phyloP scores from a whole-genome alignment of 345 rosid species.

The Lumnitzera racemosa region DNA sequence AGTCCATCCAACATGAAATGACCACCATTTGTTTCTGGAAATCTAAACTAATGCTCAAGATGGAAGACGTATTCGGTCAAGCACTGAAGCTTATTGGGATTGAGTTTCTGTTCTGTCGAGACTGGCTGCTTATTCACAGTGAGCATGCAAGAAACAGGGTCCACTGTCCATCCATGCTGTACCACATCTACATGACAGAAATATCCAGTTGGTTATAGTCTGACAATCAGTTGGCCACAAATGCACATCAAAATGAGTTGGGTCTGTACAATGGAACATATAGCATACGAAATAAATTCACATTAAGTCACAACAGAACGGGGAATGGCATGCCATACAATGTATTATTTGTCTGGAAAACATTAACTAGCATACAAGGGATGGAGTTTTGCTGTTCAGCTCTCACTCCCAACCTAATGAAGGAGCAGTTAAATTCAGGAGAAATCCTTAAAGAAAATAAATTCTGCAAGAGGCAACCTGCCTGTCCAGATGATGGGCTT shows the following conservation, averaged over 20 bases:
- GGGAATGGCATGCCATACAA: not conserved
- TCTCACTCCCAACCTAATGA: no score
- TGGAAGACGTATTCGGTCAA: slow-evolving; percentile 81
- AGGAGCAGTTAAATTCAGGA: no score
- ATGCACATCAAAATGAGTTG: not conserved
- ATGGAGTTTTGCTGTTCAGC: no score
- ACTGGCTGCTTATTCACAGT: slow-evolving; percentile 61
- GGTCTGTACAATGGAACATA: not conserved
- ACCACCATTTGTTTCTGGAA: not conserved
- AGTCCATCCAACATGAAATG: no score
- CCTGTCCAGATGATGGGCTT: no score
- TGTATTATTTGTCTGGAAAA: no score
- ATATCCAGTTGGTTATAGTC: not conserved
- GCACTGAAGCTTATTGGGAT: slow-evolving; percentile 63
- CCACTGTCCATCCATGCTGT: slow-evolving; percentile 62
- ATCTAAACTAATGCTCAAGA: slow-evolving; percentile 44
- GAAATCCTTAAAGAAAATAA: no score
- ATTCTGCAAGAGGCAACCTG: no score
- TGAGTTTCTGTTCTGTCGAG: slow-evolving; percentile 59
- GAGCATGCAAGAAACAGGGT: slow-evolving; percentile 56
- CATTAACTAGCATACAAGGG: no score
- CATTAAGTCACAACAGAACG: no score
- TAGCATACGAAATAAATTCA: no score
- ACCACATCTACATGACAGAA: slow-evolving; percentile 47
- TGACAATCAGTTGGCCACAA: not conserved